Conservation (phyloP, 1,139 yeast genomes). For the Kodamaea anthophila region DNA sequence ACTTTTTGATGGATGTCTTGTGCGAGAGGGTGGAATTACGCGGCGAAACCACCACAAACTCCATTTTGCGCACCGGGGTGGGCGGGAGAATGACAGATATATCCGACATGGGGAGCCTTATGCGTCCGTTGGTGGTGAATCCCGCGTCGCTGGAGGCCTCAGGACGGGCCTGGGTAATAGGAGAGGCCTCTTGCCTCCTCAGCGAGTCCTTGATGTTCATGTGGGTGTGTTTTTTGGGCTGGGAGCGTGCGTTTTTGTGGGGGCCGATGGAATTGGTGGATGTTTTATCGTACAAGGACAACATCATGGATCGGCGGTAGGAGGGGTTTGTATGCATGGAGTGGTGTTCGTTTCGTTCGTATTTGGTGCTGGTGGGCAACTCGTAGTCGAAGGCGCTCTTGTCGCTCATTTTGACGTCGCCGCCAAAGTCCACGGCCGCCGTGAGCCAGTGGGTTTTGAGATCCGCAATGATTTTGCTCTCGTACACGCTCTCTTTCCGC, state of each 20-base stretch:
- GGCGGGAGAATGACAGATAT: constrained; percentile 50
- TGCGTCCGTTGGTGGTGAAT: constrained; percentile 45
- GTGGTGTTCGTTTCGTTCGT: constrained; percentile 18
- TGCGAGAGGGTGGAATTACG: constrained; percentile 12
- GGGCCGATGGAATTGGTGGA: constrained; percentile 10
- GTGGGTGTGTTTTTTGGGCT: constrained; percentile 25
- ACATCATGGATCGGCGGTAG: constrained; percentile 49
- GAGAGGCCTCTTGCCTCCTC: too few species aligned
- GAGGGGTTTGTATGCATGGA: constrained; percentile 46
- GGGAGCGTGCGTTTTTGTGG: constrained; percentile 5
- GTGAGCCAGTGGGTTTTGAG: constrained; percentile 39
- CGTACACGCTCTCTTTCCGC: constrained; percentile 18
- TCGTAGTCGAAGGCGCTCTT: constrained; percentile 17
- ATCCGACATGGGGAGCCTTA: constrained; percentile 44
- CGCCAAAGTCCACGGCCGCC: constrained; percentile 31
- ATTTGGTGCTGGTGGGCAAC: constrained; percentile 17
- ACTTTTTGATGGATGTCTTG: constrained; percentile 32
- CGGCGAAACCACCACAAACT: constrained; percentile 19
- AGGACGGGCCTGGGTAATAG: too few species aligned
- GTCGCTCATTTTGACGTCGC: too few species aligned
- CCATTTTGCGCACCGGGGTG: constrained; percentile 64
- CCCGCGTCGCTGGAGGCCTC: constrained; percentile 23
- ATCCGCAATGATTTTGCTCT: constrained; percentile 42
- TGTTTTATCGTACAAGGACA: constrained; percentile 42
- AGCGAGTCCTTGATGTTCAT: constrained; percentile 39